phyloP scores from a whole-genome alignment of 305 asterid species.

The Vinca major region DNA sequence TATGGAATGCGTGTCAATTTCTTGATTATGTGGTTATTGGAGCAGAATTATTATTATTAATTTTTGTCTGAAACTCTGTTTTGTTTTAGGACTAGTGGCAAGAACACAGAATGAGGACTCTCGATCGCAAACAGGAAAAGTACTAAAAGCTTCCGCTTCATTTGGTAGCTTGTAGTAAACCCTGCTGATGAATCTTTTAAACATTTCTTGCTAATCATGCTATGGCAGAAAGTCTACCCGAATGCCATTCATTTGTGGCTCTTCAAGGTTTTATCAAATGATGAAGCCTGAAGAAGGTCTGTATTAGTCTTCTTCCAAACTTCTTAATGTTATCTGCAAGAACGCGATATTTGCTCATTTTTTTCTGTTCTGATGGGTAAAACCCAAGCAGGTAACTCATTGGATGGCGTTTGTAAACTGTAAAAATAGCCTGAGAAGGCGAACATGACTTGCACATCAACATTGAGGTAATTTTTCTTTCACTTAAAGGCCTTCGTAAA shows the following conservation, averaged over 20 bases:
- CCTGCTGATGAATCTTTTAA: background rate
- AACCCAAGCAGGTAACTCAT: background rate
- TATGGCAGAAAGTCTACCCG: background rate
- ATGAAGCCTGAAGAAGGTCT: constrained; percentile 3
- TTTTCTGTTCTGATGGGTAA: background rate
- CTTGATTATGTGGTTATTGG: background rate
- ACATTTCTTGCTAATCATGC: background rate
- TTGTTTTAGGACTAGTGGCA: constrained; percentile 11
- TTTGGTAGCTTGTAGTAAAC: background rate
- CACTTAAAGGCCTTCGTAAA: background rate
- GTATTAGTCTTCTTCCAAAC: background rate
- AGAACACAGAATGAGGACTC: constrained; percentile 11
- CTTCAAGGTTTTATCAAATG: background rate
- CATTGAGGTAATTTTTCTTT: background rate
- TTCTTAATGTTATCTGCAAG: no score
- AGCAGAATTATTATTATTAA: background rate
- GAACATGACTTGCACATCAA: background rate
- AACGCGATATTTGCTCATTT: no score
- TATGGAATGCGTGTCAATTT: background rate
- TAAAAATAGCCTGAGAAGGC: background rate
- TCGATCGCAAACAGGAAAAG: background rate
- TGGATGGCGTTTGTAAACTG: background rate
- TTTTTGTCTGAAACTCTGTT: background rate
- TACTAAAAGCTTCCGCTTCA: background rate
- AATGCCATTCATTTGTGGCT: background rate